phyloP scores from a whole-genome alignment of 495 filamentous ascomycete genomes.

The Parathielavia appendiculata region DNA sequence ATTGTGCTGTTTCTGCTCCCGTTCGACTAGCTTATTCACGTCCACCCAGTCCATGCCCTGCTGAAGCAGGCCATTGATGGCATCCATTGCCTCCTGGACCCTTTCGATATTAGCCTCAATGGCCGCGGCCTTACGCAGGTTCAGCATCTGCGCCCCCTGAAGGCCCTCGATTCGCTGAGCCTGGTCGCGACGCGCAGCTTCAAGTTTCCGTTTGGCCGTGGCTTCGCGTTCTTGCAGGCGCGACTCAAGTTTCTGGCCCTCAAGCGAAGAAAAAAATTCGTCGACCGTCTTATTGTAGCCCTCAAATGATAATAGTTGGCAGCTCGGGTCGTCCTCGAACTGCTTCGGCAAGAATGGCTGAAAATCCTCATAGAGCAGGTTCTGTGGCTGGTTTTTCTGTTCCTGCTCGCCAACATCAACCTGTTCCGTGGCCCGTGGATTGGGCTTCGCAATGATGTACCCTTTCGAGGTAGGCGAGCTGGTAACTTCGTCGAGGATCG shows the following conservation, averaged over 20 bases:
- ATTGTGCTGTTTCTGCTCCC: conserved; percentile 74
- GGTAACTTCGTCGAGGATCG: conserved; percentile 56
- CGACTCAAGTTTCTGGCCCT: conserved; percentile 87
- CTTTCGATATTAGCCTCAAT: conserved; percentile 84
- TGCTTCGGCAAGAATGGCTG: conserved; percentile 88
- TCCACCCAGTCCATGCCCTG: conserved; percentile 98
- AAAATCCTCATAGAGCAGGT: conserved; percentile 84
- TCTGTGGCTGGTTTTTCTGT: conserved; percentile 38
- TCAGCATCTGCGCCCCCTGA: conserved; percentile 70
- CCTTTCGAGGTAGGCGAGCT: conserved; percentile 58
- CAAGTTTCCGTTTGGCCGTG: conserved; percentile 73
- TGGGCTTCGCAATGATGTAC: conserved; percentile 80
- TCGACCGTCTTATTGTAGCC: conserved; percentile 91
- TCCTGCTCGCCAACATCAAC: conserved; percentile 39
- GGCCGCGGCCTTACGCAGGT: conserved; percentile 81
- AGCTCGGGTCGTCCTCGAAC: conserved; percentile 60
- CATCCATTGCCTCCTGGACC: conserved; percentile 85
- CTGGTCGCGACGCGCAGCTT: conserved; percentile 75
- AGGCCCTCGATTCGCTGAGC: conserved; percentile 75
- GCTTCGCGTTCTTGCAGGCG: conserved; percentile 74
- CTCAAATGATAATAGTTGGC: conserved; percentile 66
- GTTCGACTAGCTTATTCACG: conserved; percentile 78
- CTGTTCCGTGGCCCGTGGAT: conserved; percentile 19
- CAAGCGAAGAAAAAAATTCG: conserved; percentile 93
- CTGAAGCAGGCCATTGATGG: conserved; percentile 79